Conservation (phyloP, 177 flowering plant species). For the Tripterygium wilfordii region DNA sequence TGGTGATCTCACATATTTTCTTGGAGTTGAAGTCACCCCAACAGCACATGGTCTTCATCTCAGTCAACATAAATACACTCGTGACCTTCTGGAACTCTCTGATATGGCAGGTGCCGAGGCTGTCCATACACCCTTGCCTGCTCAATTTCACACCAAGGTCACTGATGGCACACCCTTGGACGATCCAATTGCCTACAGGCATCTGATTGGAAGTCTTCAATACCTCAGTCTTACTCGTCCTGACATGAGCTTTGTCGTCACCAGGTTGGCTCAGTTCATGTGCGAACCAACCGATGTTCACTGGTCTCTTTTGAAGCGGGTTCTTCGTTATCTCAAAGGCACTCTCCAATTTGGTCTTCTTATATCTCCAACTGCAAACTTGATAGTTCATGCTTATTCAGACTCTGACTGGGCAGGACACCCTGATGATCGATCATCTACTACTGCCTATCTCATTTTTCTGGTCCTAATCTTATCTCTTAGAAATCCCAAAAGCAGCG, state of each 20-base stretch:
- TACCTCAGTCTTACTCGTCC: no score
- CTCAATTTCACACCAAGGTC: neutral
- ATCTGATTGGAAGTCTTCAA: constrained; percentile 12
- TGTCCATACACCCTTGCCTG: neutral
- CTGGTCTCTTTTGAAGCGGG: constrained; percentile 2
- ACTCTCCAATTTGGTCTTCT: no score
- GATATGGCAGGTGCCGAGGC: neutral
- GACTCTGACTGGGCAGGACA: no score
- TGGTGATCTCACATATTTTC: constrained; percentile 3
- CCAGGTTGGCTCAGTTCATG: constrained; percentile 9
- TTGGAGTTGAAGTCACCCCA: constrained; percentile 8
- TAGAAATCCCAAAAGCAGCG: constrained; percentile 5
- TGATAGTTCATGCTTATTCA: no score
- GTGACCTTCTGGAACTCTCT: neutral
- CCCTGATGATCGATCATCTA: constrained; percentile 2
- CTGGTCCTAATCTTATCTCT: neutral
- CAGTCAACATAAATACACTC: constrained; percentile 6
- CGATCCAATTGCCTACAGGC: constrained; percentile 1
- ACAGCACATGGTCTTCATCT: neutral
- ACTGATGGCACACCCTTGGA: no score
- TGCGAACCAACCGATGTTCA: neutral
- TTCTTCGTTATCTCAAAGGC: no score
- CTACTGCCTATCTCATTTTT: neutral
- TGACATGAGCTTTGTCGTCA: constrained; percentile 7
- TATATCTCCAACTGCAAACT: no score